phyloP scores from a whole-genome alignment of 208 protist genomes.

The Acanthamoeba sp. region DNA sequence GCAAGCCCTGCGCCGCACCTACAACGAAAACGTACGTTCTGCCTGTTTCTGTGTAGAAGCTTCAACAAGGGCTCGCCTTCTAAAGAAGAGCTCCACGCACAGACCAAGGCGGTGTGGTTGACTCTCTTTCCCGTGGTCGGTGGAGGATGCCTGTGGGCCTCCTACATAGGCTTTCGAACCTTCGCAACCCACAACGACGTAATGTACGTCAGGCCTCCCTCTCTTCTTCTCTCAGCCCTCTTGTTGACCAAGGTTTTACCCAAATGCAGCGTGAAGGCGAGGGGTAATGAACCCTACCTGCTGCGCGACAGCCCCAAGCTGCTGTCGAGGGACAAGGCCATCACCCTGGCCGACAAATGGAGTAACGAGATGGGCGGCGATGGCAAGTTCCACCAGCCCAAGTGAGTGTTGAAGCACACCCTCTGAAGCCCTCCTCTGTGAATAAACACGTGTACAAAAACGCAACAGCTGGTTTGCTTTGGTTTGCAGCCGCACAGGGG shows the following conservation, averaged over 20 bases:
- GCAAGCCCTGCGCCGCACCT: slow-evolving; percentile 8
- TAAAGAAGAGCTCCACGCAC: not conserved
- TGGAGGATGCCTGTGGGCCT: slow-evolving; percentile 22
- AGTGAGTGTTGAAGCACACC: not conserved
- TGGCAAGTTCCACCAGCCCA: not conserved
- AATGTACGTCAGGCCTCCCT: not conserved
- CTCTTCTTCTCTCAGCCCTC: not conserved
- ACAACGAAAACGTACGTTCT: slow-evolving; percentile 46
- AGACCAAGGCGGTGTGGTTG: slow-evolving; percentile 65
- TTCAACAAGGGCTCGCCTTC: not conserved
- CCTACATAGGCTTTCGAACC: slow-evolving; percentile 45
- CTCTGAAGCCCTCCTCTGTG: too few relatives aligned
- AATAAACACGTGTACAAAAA: too few relatives aligned
- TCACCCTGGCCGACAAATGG: not conserved
- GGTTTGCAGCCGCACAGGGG: too few relatives aligned
- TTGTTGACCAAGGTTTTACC: not conserved
- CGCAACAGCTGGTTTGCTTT: too few relatives aligned
- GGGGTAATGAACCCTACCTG: slow-evolving; percentile 34
- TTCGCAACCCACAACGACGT: slow-evolving; percentile 58
- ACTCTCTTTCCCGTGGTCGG: slow-evolving; percentile 33
- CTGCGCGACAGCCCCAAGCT: slow-evolving; percentile 3
- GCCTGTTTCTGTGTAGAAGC: too few relatives aligned
- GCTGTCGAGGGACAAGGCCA: not conserved
- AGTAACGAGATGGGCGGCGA: slow-evolving; percentile 9
- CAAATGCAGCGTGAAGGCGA: not conserved